These are phyloP conservation scores for Suzukiozyma palmioleophila DNA, from an alignment of 1,139 yeast species.

Conservation along the genomic window DNA sequence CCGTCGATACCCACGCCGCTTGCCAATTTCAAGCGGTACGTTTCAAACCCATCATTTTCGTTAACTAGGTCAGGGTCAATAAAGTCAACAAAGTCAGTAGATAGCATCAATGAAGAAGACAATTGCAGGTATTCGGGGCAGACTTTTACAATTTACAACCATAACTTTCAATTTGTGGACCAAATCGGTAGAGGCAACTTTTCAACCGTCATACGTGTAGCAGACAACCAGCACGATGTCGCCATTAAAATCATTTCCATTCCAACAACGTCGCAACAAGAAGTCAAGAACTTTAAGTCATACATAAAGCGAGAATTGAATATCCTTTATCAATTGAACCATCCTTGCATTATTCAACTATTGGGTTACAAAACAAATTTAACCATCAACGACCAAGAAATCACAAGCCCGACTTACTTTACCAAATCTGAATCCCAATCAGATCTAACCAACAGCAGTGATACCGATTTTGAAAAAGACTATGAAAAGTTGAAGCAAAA, in stretches of 20 bases:
- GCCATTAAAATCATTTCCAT: conserved; percentile 42
- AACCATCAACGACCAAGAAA: conserved; percentile 18
- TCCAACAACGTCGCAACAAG: conserved; percentile 25
- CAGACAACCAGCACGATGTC: conserved; percentile 15
- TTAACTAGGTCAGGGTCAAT: conserved; percentile 9
- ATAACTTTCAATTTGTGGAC: conserved; percentile 18
- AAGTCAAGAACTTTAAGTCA: conserved; percentile 48
- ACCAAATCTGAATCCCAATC: conserved; percentile 3
- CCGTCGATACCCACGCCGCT: conserved; percentile 22
- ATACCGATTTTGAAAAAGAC: conserved; percentile 1
- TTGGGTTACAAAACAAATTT: conserved; percentile 30
- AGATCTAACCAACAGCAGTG: conserved; percentile 3
- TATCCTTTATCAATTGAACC: conserved; percentile 48
- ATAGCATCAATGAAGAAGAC: conserved; percentile 7
- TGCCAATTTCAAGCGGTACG: conserved; percentile 17
- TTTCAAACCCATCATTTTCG: conserved; percentile 19
- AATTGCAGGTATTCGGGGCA: conserved; percentile 9
- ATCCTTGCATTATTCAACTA: conserved; percentile 35
- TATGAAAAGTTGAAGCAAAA: conserved; percentile 6
- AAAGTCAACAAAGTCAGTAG: conserved; percentile 6
- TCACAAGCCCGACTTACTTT: conserved; percentile 9
- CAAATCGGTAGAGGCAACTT: conserved; percentile 58
- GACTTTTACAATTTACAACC: conserved; percentile 13
- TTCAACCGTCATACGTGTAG: conserved; percentile 51
- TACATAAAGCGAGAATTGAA: conserved; percentile 74